phyloP scores from a whole-genome alignment of 805 yeast genomes.

The Barnettozyma pratensis region DNA sequence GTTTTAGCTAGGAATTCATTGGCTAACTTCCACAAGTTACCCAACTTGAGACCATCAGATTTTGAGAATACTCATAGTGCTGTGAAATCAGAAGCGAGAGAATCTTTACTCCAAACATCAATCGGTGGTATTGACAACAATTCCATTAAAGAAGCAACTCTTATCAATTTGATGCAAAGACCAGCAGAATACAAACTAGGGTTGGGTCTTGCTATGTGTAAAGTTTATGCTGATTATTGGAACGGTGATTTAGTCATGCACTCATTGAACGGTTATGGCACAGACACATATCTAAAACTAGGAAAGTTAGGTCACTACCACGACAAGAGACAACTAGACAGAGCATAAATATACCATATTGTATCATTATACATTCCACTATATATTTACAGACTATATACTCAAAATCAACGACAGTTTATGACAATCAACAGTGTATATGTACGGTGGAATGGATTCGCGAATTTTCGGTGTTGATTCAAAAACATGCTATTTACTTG shows the following conservation, averaged over 20 bases:
- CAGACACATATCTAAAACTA: conserved; percentile 77
- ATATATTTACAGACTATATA: too few relatives aligned
- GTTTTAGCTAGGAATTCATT: conserved; percentile 53
- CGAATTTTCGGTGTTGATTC: too few relatives aligned
- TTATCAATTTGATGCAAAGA: conserved; percentile 61
- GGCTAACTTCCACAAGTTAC: conserved; percentile 62
- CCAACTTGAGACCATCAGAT: conserved; percentile 39
- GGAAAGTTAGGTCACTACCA: conserved; percentile 73
- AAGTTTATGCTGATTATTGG: conserved; percentile 95
- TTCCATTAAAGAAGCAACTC: conserved; percentile 35
- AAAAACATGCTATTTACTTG: neutral
- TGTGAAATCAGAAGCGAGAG: conserved; percentile 22
- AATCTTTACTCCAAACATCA: conserved; percentile 33
- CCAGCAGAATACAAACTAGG: conserved; percentile 76
- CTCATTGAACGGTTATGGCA: conserved; percentile 86
- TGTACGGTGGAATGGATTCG: too few relatives aligned
- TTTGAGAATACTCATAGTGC: conserved; percentile 22
- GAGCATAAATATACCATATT: conserved; percentile 39
- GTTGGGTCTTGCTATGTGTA: conserved; percentile 87
- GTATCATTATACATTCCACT: neutral
- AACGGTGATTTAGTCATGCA: conserved; percentile 83
- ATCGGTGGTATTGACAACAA: conserved; percentile 33
- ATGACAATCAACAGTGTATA: too few relatives aligned
- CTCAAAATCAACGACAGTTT: too few relatives aligned
- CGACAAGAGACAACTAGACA: conserved; percentile 62